Evolutionary conservation across 2,329 filamentous ascomycete species (phyloP).

Genomic region (Colletotrichum paranaense): DNA sequence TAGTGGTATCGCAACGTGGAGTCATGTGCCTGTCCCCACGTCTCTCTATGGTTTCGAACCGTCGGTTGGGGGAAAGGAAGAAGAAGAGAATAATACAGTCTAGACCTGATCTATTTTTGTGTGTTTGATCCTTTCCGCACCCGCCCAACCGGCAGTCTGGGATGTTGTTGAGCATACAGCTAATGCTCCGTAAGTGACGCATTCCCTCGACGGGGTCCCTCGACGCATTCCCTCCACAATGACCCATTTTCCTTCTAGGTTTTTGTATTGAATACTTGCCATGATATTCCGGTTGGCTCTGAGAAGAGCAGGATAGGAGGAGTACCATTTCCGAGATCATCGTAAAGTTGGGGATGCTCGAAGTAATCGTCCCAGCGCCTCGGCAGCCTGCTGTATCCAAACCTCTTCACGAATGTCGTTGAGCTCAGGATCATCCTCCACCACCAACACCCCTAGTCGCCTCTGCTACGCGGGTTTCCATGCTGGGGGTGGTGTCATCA

Average conservation of each 20-base stretch:
- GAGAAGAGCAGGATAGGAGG: neutral
- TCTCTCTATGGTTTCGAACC: neutral
- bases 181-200: neutral
- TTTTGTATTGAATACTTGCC: neutral
- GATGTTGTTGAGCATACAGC: neutral
- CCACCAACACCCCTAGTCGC: too few relatives aligned
- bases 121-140: neutral
- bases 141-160: neutral
- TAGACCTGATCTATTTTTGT: neutral
- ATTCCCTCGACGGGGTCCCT: neutral
- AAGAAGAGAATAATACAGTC: neutral
- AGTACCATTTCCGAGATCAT: neutral
- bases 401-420: neutral
- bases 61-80: neutral
- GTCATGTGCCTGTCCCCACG: neutral
- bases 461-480: neutral
- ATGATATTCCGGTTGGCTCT: neutral
- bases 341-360: neutral
- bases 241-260: neutral
- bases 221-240: neutral
- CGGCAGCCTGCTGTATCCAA: neutral
- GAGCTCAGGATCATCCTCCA: neutral
- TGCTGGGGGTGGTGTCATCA: neutral
- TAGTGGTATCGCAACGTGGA: neutral
- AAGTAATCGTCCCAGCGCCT: neutral